These are phyloP conservation scores for Grosmannia penicillata DNA, from an alignment of 2,329 filamentous ascomycete species.

Conservation along the genomic window DNA sequence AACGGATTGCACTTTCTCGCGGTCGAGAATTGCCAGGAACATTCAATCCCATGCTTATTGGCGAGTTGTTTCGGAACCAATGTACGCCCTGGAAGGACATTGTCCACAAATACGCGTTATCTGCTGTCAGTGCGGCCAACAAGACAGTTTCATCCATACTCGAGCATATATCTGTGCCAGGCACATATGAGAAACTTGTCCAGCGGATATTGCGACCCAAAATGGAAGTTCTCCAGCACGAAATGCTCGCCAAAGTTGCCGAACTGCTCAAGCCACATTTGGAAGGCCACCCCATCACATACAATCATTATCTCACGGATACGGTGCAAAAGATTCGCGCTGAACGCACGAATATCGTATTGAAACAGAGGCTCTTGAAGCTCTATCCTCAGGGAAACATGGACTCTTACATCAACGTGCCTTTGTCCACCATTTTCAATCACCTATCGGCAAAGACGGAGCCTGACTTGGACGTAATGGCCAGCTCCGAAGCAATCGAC, in stretches of 20 bases:
- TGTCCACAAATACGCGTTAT: slow-evolving; percentile 7
- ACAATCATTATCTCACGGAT: slow-evolving; percentile 22
- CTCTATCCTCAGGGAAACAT: no score
- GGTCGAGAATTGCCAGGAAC: slow-evolving; percentile 21
- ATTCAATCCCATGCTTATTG: slow-evolving; percentile 20
- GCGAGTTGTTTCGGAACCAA: slow-evolving; percentile 19
- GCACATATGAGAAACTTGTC: slow-evolving; percentile 10
- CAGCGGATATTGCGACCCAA: slow-evolving; percentile 10
- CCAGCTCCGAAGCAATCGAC: slow-evolving; percentile 22
- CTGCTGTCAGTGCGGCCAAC: slow-evolving; percentile 11
- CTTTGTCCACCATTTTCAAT: no score
- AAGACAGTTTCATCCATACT: slow-evolving; percentile 11
- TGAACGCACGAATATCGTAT: no score
- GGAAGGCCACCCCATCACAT: slow-evolving; percentile 22
- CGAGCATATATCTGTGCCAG: slow-evolving; percentile 9
- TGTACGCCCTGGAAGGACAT: slow-evolving; percentile 16
- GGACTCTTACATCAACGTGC: no score
- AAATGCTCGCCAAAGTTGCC: slow-evolving; percentile 12
- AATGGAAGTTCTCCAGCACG: slow-evolving; percentile 10
- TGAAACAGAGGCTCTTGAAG: no score
- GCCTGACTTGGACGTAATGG: slow-evolving; percentile 20
- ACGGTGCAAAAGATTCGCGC: slow-evolving; percentile 17
- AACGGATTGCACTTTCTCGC: slow-evolving; percentile 13
- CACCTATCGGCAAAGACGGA: slow-evolving; percentile 9
- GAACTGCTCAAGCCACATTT: slow-evolving; percentile 16